Evolutionary conservation across 331 rosid genomes (phyloP), one percentile per base, ranked within the genome.

Genomic region (Quercus tomentella): DNA sequence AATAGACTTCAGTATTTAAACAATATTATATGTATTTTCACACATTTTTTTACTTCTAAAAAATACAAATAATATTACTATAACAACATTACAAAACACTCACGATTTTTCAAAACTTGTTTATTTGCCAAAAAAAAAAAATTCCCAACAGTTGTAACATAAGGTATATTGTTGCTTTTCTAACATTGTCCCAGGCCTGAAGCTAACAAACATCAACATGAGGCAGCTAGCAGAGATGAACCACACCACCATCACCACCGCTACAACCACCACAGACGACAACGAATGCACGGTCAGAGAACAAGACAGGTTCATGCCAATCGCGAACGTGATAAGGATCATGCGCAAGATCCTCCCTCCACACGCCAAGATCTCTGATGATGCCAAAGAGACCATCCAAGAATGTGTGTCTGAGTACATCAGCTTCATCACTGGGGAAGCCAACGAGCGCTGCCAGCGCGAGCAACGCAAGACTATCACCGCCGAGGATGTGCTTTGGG

Each of bases 381-480:
- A 93, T 6, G 95, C 98, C 2, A 93, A 93, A 52, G 98, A 93
- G 37, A 93, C 97, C 16, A 91, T 93, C 79, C 98, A 93, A 79
- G 98, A 93, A 61, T 93, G 98, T 4, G 97, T 93, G n/a, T 93
- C 98, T 0, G 98, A 93, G 81, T 93, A 89, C 87, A 93, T 93
- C 49, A 93, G 98, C 87, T 93, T 93, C 92, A 89, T 93, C 57
- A 93, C 98, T 0, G 97, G 97, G 3, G 98, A 93, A 58, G 98
- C 98, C 33, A 93, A 93, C 66, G 97, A 93, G 87, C 91, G 98
- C 7, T 93, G 98, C 83, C 98, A 93, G 57, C 83, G 93, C 4
- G 97, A 91, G 88, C 97, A 93, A 37, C 86, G 98, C 28, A 93
- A 93, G 92, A 93, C 98, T 1, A 90, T 93, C 23, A 93, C 98